A percentile compares a stretch with the other conserved stretches of the same genome.
Conservation (phyloP, 805 yeast species). For the Komagataella phaffii region DNA sequence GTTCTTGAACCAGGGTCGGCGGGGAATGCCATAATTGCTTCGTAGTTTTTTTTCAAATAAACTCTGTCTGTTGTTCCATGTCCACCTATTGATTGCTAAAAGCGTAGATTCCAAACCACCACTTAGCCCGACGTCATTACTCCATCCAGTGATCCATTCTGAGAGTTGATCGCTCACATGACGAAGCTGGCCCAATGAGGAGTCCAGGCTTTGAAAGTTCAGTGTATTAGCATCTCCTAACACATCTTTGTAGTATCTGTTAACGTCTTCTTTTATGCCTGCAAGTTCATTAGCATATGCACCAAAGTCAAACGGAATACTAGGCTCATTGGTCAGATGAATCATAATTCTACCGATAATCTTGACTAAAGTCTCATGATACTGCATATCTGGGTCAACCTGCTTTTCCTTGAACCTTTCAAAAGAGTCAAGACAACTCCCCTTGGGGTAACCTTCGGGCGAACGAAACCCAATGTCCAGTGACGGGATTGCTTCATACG, state of each 20-base stretch:
- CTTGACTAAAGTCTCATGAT: constrained; percentile 43
- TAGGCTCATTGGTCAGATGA: constrained; percentile 61
- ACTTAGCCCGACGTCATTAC: constrained; percentile 31
- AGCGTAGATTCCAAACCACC: constrained; percentile 63
- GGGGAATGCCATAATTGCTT: constrained; percentile 25
- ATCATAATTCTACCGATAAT: constrained; percentile 38
- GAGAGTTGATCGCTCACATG: constrained; percentile 26
- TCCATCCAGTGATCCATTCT: constrained; percentile 52
- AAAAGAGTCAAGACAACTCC: constrained; percentile 54
- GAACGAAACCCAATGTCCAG: constrained; percentile 38
- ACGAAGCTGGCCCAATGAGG: constrained; percentile 22
- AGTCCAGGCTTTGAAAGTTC: constrained; percentile 14
- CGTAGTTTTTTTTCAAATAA: constrained; percentile 41
- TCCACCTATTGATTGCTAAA: constrained; percentile 60
- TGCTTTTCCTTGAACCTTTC: constrained; percentile 31
- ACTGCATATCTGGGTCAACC: constrained; percentile 42
- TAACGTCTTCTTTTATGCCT: constrained; percentile 32
- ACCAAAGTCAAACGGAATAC: constrained; percentile 54
- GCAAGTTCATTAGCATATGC: constrained; percentile 30
- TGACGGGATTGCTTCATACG: constrained; percentile 56
- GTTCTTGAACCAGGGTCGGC: constrained; percentile 57
- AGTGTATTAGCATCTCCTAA: constrained; percentile 5
- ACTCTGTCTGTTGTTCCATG: constrained; percentile 62
- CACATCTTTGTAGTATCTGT: constrained; percentile 17
- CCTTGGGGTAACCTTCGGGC: constrained; percentile 25